Conservation (phyloP, 2,329 filamentous ascomycete genomes). For the Pseudogymnoascus destructans region DNA sequence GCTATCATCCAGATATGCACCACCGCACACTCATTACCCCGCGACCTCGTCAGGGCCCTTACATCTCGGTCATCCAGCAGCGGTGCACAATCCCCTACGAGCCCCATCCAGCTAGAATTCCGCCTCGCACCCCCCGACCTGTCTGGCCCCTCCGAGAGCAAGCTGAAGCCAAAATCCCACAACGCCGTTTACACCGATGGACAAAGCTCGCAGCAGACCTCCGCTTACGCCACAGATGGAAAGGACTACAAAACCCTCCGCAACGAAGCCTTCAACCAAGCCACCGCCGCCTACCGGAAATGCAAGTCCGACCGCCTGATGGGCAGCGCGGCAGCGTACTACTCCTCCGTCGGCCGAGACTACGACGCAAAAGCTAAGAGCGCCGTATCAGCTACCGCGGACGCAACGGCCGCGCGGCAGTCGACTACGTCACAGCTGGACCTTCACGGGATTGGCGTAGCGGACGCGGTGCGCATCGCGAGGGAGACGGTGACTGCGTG, state of each 20-base stretch:
- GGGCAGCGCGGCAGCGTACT: constrained; percentile 63
- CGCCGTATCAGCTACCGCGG: constrained; percentile 53
- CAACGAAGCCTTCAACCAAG: constrained; percentile 39
- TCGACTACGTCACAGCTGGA: constrained; percentile 53
- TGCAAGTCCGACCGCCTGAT: constrained; percentile 60
- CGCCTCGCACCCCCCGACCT: constrained; percentile 19
- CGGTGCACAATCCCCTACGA: constrained; percentile 10
- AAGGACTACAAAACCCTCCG: constrained; percentile 14
- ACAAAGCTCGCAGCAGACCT: not conserved
- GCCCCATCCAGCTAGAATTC: constrained; percentile 21
- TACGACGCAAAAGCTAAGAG: constrained; percentile 43
- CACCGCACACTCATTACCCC: constrained; percentile 42
- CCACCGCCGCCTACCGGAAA: constrained; percentile 42
- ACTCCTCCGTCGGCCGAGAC: constrained; percentile 57
- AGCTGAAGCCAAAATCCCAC: constrained; percentile 9
- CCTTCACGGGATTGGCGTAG: constrained; percentile 70
- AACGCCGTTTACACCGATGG: constrained; percentile 10
- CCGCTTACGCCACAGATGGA: not conserved
- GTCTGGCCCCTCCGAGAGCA: not conserved
- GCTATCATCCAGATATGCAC: constrained; percentile 43
- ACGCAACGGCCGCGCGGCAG: constrained; percentile 54
- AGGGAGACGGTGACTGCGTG: constrained; percentile 52
- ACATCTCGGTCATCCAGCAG: constrained; percentile 19
- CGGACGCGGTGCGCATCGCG: constrained; percentile 69
- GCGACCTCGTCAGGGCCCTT: constrained; percentile 45